A percentile compares a stretch with the other conserved stretches of the same genome.
Evolutionary conservation across 2,329 filamentous ascomycete species (phyloP).

Genomic region (Byssochlamys sp.): DNA sequence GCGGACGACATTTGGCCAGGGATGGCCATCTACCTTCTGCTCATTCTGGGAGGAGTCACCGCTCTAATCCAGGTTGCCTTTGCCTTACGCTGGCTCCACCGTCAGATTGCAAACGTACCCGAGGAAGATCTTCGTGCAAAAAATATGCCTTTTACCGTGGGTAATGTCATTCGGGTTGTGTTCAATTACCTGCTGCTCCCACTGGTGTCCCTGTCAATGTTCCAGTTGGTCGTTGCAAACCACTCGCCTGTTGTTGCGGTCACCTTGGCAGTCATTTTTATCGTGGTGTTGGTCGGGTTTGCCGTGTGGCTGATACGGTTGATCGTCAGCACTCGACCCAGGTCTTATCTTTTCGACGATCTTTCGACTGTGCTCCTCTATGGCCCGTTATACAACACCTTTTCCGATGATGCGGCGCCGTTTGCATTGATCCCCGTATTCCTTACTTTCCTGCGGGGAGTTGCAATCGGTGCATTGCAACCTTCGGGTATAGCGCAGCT

Average conservation of each 20-base stretch:
- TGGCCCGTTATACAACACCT: constrained; percentile 93
- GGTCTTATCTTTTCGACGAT: constrained; percentile 85
- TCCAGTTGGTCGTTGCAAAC: constrained; percentile 71
- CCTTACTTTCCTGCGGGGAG: constrained; percentile 73
- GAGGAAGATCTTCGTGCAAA: constrained; percentile 85
- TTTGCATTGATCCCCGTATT: constrained; percentile 82
- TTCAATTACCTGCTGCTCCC: constrained; percentile 90
- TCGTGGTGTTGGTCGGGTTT: constrained; percentile 63
- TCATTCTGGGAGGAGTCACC: constrained; percentile 60
- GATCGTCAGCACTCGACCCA: constrained; percentile 69
- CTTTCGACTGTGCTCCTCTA: constrained; percentile 80
- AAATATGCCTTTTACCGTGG: constrained; percentile 77
- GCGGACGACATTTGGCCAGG: constrained; percentile 81
- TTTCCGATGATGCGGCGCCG: constrained; percentile 81
- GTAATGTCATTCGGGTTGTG: constrained; percentile 71
- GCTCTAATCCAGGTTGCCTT: constrained; percentile 69
- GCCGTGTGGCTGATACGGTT: constrained; percentile 70
- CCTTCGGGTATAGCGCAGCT: constrained; percentile 87
- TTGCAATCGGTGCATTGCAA: constrained; percentile 87
- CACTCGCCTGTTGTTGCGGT: constrained; percentile 62
- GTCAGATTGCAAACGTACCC: constrained; percentile 58
- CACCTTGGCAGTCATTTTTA: constrained; percentile 62
- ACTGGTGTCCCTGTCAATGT: constrained; percentile 75
- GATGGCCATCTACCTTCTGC: constrained; percentile 82
- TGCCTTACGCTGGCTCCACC: constrained; percentile 63